Percentiles rank a stretch among this genome's conserved stretches.
phyloP scores from a whole-genome alignment of 2,329 filamentous ascomycete species.

The Colletotrichum sp. region DNA sequence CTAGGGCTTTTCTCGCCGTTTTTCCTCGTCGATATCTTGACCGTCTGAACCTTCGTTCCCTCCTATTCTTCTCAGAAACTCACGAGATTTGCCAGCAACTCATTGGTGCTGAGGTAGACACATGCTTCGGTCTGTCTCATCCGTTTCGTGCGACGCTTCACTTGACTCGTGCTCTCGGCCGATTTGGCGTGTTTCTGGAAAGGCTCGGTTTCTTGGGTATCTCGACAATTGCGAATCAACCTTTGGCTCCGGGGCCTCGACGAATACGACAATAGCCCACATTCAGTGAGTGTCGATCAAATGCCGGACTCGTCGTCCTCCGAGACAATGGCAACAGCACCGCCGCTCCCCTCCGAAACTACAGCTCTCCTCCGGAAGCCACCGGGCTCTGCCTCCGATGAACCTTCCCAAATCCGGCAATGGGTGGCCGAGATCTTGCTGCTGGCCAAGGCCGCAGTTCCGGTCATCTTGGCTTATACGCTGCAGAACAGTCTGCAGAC shows the following conservation, averaged over 20 bases:
- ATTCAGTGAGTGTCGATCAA: neutral
- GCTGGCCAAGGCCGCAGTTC: constrained; percentile 71
- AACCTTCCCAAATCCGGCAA: neutral
- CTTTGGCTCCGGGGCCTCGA: neutral
- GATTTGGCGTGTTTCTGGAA: neutral
- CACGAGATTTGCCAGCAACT: neutral
- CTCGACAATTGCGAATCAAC: neutral
- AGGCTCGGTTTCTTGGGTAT: neutral
- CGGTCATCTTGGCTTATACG: constrained; percentile 84
- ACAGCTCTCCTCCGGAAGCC: constrained; percentile 20
- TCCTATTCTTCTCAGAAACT: neutral
- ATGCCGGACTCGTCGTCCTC: constrained; percentile 5
- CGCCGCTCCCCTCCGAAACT: constrained; percentile 9
- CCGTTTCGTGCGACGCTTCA: neutral
- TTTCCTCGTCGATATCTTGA: neutral
- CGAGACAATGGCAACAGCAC: neutral
- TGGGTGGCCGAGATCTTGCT: constrained; percentile 64
- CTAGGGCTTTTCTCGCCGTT: neutral
- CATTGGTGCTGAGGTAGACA: neutral
- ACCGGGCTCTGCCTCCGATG: neutral
- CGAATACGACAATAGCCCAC: neutral
- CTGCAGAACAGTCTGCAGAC: constrained; percentile 88
- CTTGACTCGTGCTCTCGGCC: constrained; percentile 1
- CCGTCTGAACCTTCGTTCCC: constrained; percentile 11
- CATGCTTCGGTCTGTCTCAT: neutral